These are phyloP conservation scores for Tuber calosporum DNA, from an alignment of 495 filamentous ascomycete genomes.

Conservation along the genomic window DNA sequence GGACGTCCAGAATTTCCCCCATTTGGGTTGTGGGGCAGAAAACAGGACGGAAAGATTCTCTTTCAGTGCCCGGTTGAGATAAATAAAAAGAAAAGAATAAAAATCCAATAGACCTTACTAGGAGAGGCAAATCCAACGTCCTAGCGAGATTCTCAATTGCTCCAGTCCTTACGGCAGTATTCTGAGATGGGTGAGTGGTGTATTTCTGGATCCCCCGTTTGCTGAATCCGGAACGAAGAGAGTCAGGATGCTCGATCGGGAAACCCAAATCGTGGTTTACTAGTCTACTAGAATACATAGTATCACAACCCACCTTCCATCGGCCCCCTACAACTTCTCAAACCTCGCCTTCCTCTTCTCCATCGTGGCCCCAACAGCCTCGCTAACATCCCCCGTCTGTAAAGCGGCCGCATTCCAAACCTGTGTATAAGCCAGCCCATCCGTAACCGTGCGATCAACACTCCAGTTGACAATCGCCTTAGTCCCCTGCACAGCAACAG, in stretches of 20 bases:
- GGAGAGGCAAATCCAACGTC: too few relatives aligned
- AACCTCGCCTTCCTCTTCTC: constrained; percentile 76
- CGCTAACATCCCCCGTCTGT: constrained; percentile 70
- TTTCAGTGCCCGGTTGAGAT: too few relatives aligned
- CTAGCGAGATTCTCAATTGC: too few relatives aligned
- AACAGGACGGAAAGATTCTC: too few relatives aligned
- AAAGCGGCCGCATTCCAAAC: constrained; percentile 80
- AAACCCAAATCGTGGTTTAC: background rate
- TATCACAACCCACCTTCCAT: background rate
- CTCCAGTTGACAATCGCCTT: constrained; percentile 88
- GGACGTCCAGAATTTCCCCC: too few relatives aligned
- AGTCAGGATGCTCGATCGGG: background rate
- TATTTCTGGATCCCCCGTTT: background rate
- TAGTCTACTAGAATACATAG: background rate
- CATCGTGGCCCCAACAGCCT: constrained; percentile 66
- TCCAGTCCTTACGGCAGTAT: background rate
- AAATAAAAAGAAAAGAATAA: too few relatives aligned
- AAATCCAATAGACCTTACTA: too few relatives aligned
- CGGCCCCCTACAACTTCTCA: constrained; percentile 62
- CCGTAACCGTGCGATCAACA: constrained; percentile 66
- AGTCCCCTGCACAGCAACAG: constrained; percentile 84
- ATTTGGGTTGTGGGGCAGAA: too few relatives aligned
- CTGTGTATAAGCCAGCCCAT: constrained; percentile 74
- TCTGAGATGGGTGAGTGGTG: background rate
- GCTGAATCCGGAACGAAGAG: background rate